These are phyloP conservation scores for Lactarius trivialis DNA, from an alignment of 768 basidiomycete species.

Conservation along the genomic window DNA sequence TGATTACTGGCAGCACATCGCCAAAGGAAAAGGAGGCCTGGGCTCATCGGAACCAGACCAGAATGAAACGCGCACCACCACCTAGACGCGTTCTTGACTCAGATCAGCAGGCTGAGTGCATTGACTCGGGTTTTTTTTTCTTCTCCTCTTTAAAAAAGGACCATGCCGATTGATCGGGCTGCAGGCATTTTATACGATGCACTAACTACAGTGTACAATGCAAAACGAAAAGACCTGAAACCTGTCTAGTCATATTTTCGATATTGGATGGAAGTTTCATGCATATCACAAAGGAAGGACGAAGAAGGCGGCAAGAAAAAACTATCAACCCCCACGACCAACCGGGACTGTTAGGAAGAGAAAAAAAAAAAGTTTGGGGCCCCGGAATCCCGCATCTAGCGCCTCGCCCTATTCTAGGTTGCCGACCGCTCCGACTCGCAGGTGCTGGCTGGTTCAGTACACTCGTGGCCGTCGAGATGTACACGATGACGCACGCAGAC, in stretches of 20 bases:
- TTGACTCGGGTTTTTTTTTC: too few species aligned
- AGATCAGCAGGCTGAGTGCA: background rate
- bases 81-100: background rate
- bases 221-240: background rate
- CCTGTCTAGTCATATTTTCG: background rate
- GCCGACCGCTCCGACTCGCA: background rate
- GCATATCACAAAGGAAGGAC: background rate
- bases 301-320: background rate
- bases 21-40: background rate
- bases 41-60: background rate
- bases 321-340: too few species aligned
- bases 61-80: background rate
- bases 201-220: too few species aligned
- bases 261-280: background rate
- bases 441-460: too few species aligned
- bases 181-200: too few species aligned
- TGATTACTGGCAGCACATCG: background rate
- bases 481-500: too few species aligned
- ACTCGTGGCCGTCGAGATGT: too few species aligned
- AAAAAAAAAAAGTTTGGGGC: too few species aligned
- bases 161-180: background rate
- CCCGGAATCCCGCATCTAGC: background rate
- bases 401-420: background rate
- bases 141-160: too few species aligned
- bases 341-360: too few species aligned